Percentiles rank a stretch among this genome's conserved stretches.
Evolutionary conservation across 768 basidiomycete genomes (phyloP).

Genomic region (Termitomyces bulborhizus): DNA sequence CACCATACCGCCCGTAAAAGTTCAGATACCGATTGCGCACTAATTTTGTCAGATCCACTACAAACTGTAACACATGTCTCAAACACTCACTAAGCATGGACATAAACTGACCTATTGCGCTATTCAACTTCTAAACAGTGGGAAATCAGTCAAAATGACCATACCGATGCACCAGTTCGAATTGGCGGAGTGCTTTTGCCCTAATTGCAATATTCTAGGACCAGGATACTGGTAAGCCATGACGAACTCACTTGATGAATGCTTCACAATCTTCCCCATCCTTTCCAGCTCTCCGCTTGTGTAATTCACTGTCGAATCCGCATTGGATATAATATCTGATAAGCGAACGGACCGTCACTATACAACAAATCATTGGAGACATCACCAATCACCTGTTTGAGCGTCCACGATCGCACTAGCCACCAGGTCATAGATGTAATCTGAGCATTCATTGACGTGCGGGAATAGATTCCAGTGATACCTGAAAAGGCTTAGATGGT

Average conservation of each 20-base stretch:
- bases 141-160: not conserved
- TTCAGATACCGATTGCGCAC: not conserved
- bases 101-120: not conserved
- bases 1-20: slow-evolving; percentile 2
- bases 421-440: not conserved
- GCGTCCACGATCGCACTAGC: not conserved
- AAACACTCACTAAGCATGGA: not conserved
- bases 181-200: not conserved
- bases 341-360: no score
- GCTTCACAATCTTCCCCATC: slow-evolving; percentile 1
- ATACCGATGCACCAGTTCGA: slow-evolving; percentile 5
- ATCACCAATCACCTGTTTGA: not conserved
- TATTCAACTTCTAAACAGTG: not conserved
- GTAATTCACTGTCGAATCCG: slow-evolving; percentile 2
- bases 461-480: slow-evolving; percentile 4
- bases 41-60: not conserved
- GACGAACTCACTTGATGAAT: not conserved
- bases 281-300: not conserved
- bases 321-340: not conserved
- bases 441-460: not conserved
- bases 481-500: not conserved
- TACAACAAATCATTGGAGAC: not conserved
- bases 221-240: not conserved
- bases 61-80: no score
- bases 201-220: not conserved